A percentile compares a stretch with the other conserved stretches of the same genome.
These are phyloP conservation scores for Lithocarpus polystachyus DNA, from an alignment of 306 rosid genomes.

Conservation along the genomic window DNA sequence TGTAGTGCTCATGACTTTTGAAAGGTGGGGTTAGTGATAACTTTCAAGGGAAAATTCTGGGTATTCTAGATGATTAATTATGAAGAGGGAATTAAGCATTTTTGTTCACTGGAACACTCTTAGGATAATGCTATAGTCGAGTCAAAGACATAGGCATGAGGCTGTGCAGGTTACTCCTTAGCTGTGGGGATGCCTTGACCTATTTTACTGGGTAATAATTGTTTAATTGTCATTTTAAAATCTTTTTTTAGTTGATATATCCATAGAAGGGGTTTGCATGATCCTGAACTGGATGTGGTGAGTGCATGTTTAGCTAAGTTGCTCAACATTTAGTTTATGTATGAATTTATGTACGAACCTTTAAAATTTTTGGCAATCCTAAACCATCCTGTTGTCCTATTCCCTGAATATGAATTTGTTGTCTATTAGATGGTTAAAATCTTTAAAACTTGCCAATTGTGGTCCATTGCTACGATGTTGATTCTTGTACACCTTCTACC, in stretches of 20 bases:
- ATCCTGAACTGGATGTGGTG: background rate
- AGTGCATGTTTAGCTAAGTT: background rate
- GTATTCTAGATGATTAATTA: background rate
- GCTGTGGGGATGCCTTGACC: background rate
- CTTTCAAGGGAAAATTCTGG: background rate
- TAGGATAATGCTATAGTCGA: background rate
- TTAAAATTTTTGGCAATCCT: background rate
- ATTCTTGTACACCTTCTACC: conserved; percentile 19
- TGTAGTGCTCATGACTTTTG: background rate
- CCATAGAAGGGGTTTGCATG: background rate
- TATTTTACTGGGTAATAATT: background rate
- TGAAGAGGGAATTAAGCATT: background rate
- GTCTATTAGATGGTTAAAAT: background rate
- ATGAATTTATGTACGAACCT: background rate
- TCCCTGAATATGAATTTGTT: background rate
- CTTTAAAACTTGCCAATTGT: background rate
- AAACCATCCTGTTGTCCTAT: background rate
- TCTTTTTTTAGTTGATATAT: background rate
- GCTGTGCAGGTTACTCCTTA: background rate
- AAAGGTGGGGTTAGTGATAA: background rate
- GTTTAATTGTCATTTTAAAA: background rate
- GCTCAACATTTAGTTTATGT: background rate
- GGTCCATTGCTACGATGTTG: conserved; percentile 4
- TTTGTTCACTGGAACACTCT: background rate
- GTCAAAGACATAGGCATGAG: background rate